Conservation (phyloP, 192 early-diverging fungal genomes). For the Backusella luteola region DNA sequence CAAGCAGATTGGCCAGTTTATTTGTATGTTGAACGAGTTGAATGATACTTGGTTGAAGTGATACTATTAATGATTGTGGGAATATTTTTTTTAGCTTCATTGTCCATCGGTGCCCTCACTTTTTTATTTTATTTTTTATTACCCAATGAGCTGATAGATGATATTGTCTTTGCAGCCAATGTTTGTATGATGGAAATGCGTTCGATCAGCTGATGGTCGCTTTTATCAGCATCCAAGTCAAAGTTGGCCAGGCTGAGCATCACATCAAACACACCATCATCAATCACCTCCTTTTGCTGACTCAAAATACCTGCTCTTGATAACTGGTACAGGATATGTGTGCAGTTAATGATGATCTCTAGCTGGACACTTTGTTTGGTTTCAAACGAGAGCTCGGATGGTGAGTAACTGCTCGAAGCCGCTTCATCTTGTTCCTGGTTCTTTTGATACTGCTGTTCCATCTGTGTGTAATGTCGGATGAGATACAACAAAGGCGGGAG, state of each 20-base stretch:
- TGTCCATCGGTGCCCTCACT: neutral
- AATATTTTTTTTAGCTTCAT: neutral
- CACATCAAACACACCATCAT: slow-evolving; percentile 4
- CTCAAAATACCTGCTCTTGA: slow-evolving; percentile 19
- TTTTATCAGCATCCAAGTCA: neutral
- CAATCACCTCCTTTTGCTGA: slow-evolving; percentile 12
- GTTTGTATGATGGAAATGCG: neutral
- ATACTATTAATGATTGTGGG: slow-evolving; percentile 12
- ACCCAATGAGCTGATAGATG: slow-evolving; percentile 9
- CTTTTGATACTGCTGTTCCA: neutral
- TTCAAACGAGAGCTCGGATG: neutral
- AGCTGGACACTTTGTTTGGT: neutral
- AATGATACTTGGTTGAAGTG: slow-evolving; percentile 52
- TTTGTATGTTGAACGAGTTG: slow-evolving; percentile 39
- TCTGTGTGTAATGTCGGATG: slow-evolving; percentile 17
- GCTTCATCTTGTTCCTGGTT: neutral
- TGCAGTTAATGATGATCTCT: slow-evolving; percentile 16
- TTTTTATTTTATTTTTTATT: neutral
- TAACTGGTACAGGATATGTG: slow-evolving; percentile 11
- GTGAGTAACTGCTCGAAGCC: neutral
- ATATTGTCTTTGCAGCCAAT: slow-evolving; percentile 12
- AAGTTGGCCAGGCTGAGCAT: neutral
- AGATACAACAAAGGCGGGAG: slow-evolving; percentile 45
- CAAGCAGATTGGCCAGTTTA: slow-evolving; percentile 38
- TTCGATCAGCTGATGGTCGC: neutral